A percentile compares a stretch with the other conserved stretches of the same genome.
Conservation (phyloP, 495 filamentous ascomycete genomes). For the Aspergillus diversus region DNA sequence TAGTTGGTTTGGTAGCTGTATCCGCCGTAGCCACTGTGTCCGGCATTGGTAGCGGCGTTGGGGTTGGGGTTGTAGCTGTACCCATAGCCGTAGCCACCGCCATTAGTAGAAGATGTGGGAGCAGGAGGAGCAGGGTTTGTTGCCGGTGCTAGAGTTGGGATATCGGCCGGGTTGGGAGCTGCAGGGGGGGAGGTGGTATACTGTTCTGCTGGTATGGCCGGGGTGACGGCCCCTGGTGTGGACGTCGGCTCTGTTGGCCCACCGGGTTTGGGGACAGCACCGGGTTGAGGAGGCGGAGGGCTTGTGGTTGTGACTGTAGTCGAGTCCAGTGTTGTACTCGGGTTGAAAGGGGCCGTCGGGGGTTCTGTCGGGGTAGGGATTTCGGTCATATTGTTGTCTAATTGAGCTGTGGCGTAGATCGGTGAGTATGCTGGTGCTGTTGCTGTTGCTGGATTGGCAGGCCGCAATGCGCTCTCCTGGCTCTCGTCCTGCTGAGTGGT, state of each 20-base stretch:
- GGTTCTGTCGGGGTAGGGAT: conserved; percentile 28
- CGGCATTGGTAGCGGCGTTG: conserved; percentile 21
- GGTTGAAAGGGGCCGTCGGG: neutral
- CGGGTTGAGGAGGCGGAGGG: conserved; percentile 23
- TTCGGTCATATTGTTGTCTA: conserved; percentile 29
- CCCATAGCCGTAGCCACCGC: conserved; percentile 29
- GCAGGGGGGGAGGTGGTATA: conserved; percentile 13
- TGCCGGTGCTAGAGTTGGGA: conserved; percentile 20
- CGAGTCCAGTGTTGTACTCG: conserved; percentile 44
- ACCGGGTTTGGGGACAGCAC: neutral
- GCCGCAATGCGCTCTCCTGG: conserved; percentile 42
- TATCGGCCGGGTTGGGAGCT: conserved; percentile 1
- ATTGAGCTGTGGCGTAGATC: conserved; percentile 52
- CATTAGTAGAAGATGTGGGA: conserved; percentile 28
- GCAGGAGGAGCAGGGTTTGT: conserved; percentile 16
- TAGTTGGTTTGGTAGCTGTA: neutral
- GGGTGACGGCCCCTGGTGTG: conserved; percentile 8
- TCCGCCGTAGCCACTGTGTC: conserved; percentile 1
- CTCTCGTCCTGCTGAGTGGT: conserved; percentile 24
- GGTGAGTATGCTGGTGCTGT: conserved; percentile 44
- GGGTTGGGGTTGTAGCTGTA: conserved; percentile 17
- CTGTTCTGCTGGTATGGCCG: neutral
- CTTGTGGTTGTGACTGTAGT: conserved; percentile 20
- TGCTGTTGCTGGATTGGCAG: conserved; percentile 33
- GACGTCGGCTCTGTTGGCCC: neutral